Conservation (phyloP, 768 basidiomycete genomes). For the Gymnopilus junonius region DNA sequence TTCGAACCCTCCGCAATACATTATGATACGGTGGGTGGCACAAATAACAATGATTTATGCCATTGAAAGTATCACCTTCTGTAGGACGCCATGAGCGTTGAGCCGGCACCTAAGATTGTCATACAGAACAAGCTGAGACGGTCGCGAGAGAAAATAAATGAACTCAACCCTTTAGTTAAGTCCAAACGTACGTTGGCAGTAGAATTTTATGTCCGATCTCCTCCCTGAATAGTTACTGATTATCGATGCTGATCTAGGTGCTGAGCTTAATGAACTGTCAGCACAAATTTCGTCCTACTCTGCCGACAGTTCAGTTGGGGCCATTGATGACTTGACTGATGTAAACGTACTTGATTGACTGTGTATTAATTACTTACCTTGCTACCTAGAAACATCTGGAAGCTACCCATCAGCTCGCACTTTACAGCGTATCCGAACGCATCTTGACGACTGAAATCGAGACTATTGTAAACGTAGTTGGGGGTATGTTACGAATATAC, state of each 20-base stretch:
- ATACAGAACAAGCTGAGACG: constrained; percentile 78
- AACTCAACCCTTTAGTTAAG: constrained; percentile 60
- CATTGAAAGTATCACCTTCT: too few relatives aligned
- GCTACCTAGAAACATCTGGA: constrained; percentile 62
- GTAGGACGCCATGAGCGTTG: constrained; percentile 69
- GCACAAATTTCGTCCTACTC: constrained; percentile 51
- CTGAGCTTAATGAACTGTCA: constrained; percentile 55
- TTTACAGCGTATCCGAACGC: constrained; percentile 57
- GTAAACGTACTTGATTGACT: constrained; percentile 36
- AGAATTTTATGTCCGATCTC: not conserved
- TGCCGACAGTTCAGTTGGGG: constrained; percentile 54
- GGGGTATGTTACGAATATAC: constrained; percentile 47
- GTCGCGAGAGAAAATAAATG: constrained; percentile 63
- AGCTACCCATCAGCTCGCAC: constrained; percentile 58
- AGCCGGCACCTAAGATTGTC: constrained; percentile 73
- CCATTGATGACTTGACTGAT: constrained; percentile 60
- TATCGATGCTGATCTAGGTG: constrained; percentile 9
- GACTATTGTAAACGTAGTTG: constrained; percentile 60
- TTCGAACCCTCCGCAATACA: constrained; percentile 78
- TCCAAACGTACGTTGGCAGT: constrained; percentile 56
- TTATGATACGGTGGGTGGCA: constrained; percentile 70
- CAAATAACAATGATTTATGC: not conserved
- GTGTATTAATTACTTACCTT: constrained; percentile 3
- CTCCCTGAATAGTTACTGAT: not conserved
- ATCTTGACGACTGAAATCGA: constrained; percentile 70